phyloP scores from a whole-genome alignment of 352 stramenopile genomes.

The Blastocystis sp. region DNA sequence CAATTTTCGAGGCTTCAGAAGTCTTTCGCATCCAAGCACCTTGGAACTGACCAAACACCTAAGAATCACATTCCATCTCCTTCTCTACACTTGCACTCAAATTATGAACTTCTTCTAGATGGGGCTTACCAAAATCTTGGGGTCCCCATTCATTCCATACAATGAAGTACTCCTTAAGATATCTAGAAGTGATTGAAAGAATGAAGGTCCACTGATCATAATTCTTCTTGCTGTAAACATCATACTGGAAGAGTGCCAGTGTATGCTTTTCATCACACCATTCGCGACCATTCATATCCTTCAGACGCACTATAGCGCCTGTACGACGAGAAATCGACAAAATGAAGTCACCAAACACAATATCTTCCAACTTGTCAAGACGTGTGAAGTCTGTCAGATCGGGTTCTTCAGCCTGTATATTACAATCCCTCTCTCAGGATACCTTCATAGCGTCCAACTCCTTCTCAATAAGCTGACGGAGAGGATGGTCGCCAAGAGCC shows the following conservation, averaged over 20 bases:
- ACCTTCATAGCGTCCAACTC: not conserved
- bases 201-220: constrained; percentile 8
- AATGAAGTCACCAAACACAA: not conserved
- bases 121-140: constrained; percentile 63
- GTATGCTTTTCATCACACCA: constrained; percentile 50
- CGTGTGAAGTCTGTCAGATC: not conserved
- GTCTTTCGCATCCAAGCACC: not conserved
- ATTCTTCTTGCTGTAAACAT: constrained; percentile 53
- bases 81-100: not conserved
- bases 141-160: constrained; percentile 68
- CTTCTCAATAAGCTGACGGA: not conserved
- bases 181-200: not conserved
- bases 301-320: constrained; percentile 12
- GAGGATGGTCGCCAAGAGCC: constrained; percentile 11
- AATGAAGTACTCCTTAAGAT: constrained; percentile 66
- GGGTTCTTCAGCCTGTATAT: not conserved
- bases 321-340: not conserved
- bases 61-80: not conserved
- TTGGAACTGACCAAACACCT: not conserved
- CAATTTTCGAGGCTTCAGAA: not conserved
- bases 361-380: not conserved
- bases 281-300: not conserved
- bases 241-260: constrained; percentile 11
- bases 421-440: not conserved
- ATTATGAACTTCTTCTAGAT: constrained; percentile 44